Conservation (phyloP, 805 yeast genomes). For the Lipomyces yamanashiensis region DNA sequence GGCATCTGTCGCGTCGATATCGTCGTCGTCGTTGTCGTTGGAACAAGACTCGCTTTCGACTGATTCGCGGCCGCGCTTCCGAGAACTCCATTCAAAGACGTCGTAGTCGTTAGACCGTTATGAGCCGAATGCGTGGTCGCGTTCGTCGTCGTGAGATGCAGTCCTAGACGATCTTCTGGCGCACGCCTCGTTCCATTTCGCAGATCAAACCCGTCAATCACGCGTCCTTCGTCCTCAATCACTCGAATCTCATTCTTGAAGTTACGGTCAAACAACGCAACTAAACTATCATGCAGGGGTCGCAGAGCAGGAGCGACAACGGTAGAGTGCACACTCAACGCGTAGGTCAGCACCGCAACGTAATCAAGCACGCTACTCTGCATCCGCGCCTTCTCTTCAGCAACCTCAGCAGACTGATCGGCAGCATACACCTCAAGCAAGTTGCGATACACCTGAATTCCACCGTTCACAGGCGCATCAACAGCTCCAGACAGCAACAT, state of each 20-base stretch:
- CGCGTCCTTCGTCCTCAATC: constrained; percentile 20
- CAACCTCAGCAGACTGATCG: constrained; percentile 10
- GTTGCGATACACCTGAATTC: constrained; percentile 79
- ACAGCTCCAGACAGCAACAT: constrained; percentile 65
- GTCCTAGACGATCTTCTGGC: constrained; percentile 51
- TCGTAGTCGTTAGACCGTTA: not conserved
- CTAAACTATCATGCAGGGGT: constrained; percentile 69
- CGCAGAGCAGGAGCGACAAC: constrained; percentile 61
- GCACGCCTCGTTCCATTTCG: constrained; percentile 26
- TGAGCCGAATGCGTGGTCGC: not conserved
- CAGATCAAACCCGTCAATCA: constrained; percentile 11
- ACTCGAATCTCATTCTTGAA: constrained; percentile 64
- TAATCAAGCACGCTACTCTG: constrained; percentile 51
- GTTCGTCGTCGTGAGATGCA: constrained; percentile 65
- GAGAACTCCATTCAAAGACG: not conserved
- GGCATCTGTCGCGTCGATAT: constrained; percentile 6
- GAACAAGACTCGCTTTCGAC: constrained; percentile 75
- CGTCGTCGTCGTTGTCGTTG: constrained; percentile 40
- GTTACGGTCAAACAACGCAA: constrained; percentile 65
- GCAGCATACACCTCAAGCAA: constrained; percentile 52
- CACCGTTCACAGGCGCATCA: constrained; percentile 92
- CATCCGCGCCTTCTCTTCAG: constrained; percentile 10
- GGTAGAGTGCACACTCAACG: constrained; percentile 70
- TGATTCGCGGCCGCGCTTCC: not conserved
- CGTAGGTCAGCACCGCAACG: constrained; percentile 64